phyloP scores from a whole-genome alignment of 768 basidiomycete genomes.

The Pilatotrama ljubarskyi region DNA sequence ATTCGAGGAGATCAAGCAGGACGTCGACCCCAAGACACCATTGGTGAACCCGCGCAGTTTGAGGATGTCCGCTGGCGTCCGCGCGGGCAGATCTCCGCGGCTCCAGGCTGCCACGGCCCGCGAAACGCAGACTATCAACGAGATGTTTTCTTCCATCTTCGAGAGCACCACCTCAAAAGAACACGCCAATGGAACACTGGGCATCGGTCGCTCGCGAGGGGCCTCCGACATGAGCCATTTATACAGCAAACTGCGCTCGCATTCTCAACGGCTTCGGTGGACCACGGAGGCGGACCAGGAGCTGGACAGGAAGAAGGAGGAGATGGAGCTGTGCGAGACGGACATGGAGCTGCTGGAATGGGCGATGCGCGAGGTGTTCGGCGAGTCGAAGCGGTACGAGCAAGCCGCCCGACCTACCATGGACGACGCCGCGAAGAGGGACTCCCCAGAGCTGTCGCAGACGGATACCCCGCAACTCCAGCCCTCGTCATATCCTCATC shows the following conservation, averaged over 20 bases:
- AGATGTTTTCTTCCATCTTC: constrained; percentile 76
- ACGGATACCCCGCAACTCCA: constrained; percentile 44
- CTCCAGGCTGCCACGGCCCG: constrained; percentile 67
- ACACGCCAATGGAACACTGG: not conserved
- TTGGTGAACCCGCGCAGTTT: constrained; percentile 18
- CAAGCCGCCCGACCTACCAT: constrained; percentile 45
- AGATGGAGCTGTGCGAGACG: constrained; percentile 66
- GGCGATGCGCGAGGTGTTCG: constrained; percentile 71
- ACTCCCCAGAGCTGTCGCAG: no score
- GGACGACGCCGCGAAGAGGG: not conserved
- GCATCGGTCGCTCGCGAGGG: constrained; percentile 35
- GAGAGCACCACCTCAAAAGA: not conserved
- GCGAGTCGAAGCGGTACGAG: constrained; percentile 51
- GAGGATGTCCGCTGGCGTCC: not conserved
- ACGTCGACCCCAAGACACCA: constrained; percentile 26
- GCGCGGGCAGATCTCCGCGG: constrained; percentile 26
- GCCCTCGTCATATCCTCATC: constrained; percentile 67
- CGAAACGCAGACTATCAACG: constrained; percentile 66
- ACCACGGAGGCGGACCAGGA: constrained; percentile 73
- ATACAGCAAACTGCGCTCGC: constrained; percentile 54
- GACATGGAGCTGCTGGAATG: constrained; percentile 75
- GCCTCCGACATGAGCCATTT: constrained; percentile 34
- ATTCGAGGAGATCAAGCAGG: constrained; percentile 46
- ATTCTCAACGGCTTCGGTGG: constrained; percentile 60
- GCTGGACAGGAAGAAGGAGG: constrained; percentile 65